Evolutionary conservation across 768 basidiomycete genomes (phyloP).

Genomic region (Calocera cornea): DNA sequence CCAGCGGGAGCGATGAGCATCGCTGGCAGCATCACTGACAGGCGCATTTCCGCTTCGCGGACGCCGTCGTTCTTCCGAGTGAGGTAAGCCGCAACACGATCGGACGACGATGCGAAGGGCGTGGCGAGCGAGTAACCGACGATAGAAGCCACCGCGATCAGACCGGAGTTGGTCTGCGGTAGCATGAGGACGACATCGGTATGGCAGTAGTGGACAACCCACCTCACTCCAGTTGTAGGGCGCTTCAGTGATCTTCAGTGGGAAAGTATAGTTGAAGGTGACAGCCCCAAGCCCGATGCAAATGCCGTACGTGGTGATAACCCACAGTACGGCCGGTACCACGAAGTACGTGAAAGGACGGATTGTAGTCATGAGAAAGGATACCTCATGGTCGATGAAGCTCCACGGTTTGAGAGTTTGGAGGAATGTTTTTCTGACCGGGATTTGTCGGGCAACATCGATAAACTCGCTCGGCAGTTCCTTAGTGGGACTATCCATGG

Average conservation of each 20-base stretch:
- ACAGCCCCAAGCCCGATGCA: conserved; percentile 7
- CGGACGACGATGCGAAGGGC: conserved; percentile 6
- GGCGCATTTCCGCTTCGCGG: conserved; percentile 9
- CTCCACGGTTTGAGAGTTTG: conserved; percentile 6
- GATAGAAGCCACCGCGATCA: conserved; percentile 8
- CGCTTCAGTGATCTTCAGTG: neutral
- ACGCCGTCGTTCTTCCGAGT: conserved; percentile 5
- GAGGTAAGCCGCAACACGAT: neutral
- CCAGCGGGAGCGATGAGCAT: conserved; percentile 8
- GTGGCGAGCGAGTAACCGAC: conserved; percentile 6
- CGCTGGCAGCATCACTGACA: conserved; percentile 5
- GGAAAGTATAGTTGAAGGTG: conserved; percentile 8
- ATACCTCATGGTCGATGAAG: conserved; percentile 2
- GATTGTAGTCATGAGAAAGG: conserved; percentile 5
- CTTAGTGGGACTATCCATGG: neutral
- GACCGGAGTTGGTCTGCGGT: conserved; percentile 3
- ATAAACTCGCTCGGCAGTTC: neutral
- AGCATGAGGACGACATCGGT: neutral
- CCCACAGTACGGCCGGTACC: conserved; percentile 7
- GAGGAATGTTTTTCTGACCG: neutral
- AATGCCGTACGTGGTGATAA: conserved; percentile 8
- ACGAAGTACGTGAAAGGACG: conserved; percentile 8
- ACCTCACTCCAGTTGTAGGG: conserved; percentile 7
- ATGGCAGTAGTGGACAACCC: neutral
- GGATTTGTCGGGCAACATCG: neutral